These are phyloP conservation scores for Rhizopogon roseolus DNA, from an alignment of 768 basidiomycete genomes.

Conservation along the genomic window DNA sequence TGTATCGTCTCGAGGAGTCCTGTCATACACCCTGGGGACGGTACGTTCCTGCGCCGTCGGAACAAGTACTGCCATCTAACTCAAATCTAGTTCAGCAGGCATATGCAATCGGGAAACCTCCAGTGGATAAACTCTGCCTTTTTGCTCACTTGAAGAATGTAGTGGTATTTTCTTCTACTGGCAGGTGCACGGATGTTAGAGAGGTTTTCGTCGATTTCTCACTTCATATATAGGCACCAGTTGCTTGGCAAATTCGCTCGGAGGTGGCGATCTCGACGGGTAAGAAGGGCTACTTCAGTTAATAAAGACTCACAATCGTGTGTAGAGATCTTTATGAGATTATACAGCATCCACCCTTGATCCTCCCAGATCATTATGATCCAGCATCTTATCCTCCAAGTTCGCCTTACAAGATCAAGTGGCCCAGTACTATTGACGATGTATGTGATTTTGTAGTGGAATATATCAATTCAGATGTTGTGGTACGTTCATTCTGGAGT, in stretches of 20 bases:
- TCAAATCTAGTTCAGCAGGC: conserved; percentile 56
- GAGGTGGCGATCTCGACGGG: conserved; percentile 82
- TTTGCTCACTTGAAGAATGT: conserved; percentile 64
- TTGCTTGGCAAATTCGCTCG: conserved; percentile 64
- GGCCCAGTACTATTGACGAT: conserved; percentile 58
- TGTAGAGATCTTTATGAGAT: conserved; percentile 63
- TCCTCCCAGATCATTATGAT: conserved; percentile 45
- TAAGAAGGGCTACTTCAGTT: conserved; percentile 22
- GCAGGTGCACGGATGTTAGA: conserved; percentile 26
- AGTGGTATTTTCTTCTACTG: conserved; percentile 64
- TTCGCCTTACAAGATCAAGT: conserved; percentile 31
- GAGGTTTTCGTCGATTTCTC: not conserved
- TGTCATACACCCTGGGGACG: conserved; percentile 72
- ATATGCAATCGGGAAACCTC: conserved; percentile 67
- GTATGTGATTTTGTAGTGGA: conserved; percentile 80
- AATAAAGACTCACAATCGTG: not conserved
- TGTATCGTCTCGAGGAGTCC: conserved; percentile 69
- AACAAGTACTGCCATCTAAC: conserved; percentile 2
- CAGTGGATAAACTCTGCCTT: conserved; percentile 46
- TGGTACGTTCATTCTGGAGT: conserved; percentile 39
- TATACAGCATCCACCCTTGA: conserved; percentile 47
- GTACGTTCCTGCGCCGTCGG: conserved; percentile 27
- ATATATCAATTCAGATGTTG: conserved; percentile 78
- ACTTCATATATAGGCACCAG: conserved; percentile 38
- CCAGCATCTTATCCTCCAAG: conserved; percentile 48